Base-by-base conservation (phyloP, 1,284 basidiomycete species). In the Microbotryum intermedium region DNA sequence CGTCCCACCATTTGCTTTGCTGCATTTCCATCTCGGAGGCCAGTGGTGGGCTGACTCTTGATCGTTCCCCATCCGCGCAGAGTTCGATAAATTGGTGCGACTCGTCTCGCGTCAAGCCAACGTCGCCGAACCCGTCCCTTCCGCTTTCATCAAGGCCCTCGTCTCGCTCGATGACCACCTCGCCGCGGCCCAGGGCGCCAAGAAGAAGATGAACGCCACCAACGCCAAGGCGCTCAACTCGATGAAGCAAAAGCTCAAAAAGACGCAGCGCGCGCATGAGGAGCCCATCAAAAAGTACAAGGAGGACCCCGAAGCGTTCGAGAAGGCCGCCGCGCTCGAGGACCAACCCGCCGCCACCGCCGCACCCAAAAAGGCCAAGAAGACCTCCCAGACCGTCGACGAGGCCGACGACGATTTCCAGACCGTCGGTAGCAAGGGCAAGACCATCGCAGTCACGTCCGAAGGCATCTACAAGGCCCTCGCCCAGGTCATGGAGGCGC, bases 241-340 rank as follows among this genome's bases (percentile, higher is more conserved):
- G 28, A 90, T 97, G 84, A 97, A 93, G 78, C 93, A 97, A 77
- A 97, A 94, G 75, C 80, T 97, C 64, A 93, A 89, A 77, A 97
- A 94, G 79, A 82, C 86, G 34, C 73, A 80, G 62, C 95, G 93
- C 76, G 95, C 97, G 74, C 83, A 90, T 73, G 95, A 97, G 77
- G 77, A 77, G 44, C 85, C 88, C 65, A 76, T 97, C 54, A 84
- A 84, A 71, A 82, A 82, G 64, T 97, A 85, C 79, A 86, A 87
- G 70, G 80, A 93, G 87, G 90, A 97, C 75, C 86, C 92, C 2
- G 91, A 88, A 66, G 84, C 82, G 1, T 97, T 94, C 74, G 86
- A 91, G 72, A 80, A 82, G 39, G 87, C 89, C 23, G 77, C 79
- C 18, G 73, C 79, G 2, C 75, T 79, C 30, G 78, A 81, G 16